Base-by-base conservation (phyloP, 306 rosid species). In the apple (Malus domestica) region DNA sequence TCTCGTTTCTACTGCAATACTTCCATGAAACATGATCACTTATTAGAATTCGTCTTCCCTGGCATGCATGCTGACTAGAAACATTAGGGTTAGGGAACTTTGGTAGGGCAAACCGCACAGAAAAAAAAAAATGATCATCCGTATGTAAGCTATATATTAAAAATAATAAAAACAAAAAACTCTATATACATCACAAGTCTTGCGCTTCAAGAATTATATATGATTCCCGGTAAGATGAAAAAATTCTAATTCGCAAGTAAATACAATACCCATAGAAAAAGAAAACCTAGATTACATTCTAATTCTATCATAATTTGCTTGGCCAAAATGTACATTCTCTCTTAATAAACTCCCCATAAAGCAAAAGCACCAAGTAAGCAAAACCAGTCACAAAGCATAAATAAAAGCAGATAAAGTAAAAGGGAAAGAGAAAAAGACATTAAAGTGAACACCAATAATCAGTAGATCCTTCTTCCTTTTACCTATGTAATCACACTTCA, bases 321-420 rank as follows among this genome's bases (percentile, higher is more conserved):
- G 22, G 52, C 60, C 30, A 14, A 27, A 71, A 68, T 52, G 79
- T 70, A 35, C 62, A 68, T 61, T 61, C 19, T 77, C 73, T 68
- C 75, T 20, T 20, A 67, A 25, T 15, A 23, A 35, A 35, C 46
- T 13, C 9, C 9, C 66, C 84, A 76, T 77, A 87, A 83, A 78
- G 86, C 84, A 82, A 84, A 85, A 86, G 89, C 82, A 59, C 25
- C 66, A 38, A 40, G 40, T 40, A 40, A 73, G 16, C 8, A 61
- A 25, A 22, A 72, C 73, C 73, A 78, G 38, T 62, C 68, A 63
- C 49, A 60, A 18, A 62, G 22, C 19, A 52, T 11, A 35, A 8
- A 38, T 19, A 45, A 73, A 76, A 85, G 74, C 76, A 76, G 60
- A 38, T 67, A 81, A 82, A 80, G 83, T 5, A 72, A 72, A 69